phyloP scores from a whole-genome alignment of 345 rosid species.

The Salix dunnii region DNA sequence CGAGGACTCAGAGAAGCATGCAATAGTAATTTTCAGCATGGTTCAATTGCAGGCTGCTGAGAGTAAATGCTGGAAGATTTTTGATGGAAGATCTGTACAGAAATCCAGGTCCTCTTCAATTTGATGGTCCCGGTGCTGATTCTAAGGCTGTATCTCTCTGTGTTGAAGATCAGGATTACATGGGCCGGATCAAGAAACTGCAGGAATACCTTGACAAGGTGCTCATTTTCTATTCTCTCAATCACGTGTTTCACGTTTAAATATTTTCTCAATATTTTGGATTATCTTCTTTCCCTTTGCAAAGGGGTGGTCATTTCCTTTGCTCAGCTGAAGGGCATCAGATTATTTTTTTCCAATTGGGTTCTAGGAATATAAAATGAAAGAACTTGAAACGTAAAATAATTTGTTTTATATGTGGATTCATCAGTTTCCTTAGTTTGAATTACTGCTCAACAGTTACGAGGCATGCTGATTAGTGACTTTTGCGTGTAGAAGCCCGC shows the following conservation, averaged over 20 bases:
- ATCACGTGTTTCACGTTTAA: neutral
- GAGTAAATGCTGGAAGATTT: constrained; percentile 68
- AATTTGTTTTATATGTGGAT: neutral
- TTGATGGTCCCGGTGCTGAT: constrained; percentile 95
- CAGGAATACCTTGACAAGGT: constrained; percentile 92
- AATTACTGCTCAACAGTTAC: neutral
- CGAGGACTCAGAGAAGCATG: neutral
- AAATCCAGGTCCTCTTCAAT: constrained; percentile 97
- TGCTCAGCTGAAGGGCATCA: neutral
- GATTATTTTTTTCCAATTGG: neutral
- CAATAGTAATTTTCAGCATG: neutral
- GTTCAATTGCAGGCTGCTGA: constrained; percentile 60
- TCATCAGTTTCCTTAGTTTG: neutral
- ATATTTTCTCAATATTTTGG: neutral
- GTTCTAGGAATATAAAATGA: neutral
- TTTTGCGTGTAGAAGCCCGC: neutral
- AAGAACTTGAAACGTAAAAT: neutral
- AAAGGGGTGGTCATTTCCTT: neutral
- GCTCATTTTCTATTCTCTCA: neutral
- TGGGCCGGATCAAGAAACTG: constrained; percentile 95
- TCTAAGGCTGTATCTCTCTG: constrained; percentile 74
- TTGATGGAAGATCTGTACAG: constrained; percentile 87
- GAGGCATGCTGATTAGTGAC: neutral
- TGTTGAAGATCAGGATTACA: constrained; percentile 98
- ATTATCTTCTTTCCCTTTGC: neutral